Evolutionary conservation across 305 asterid species (phyloP).

Genomic region (Fraxinus ornus): DNA sequence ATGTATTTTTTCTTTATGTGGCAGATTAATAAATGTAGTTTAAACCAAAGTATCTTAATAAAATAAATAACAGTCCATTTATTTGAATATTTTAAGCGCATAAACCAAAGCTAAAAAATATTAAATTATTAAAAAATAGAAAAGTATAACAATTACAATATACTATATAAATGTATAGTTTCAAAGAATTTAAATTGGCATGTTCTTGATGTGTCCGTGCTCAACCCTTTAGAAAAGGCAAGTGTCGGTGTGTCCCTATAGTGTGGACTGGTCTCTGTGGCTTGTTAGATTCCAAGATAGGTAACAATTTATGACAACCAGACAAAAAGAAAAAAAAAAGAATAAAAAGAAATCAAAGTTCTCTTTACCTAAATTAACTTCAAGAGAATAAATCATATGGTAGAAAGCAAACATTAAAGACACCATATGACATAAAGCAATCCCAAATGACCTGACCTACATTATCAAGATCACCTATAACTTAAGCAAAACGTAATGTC

Average conservation of each 20-base stretch:
- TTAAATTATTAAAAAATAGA: not conserved
- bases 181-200: not conserved
- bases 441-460: not conserved
- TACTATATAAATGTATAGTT: not conserved
- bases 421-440: not conserved
- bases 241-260: not conserved
- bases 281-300: not conserved
- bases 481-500: not conserved
- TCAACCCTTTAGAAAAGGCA: not conserved
- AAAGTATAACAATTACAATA: not conserved
- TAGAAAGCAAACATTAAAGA: not conserved
- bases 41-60: not conserved
- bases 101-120: not conserved
- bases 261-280: not conserved
- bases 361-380: not conserved
- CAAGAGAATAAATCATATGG: not conserved
- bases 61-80: not conserved
- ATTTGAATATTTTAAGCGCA: not conserved
- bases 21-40: not conserved
- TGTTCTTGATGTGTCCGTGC: not conserved
- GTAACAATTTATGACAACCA: not conserved
- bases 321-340: not conserved
- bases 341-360: not conserved
- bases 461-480: not conserved
- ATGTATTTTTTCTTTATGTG: not conserved